Base-by-base conservation (phyloP, 2,329 filamentous ascomycete species). In the Botrytis fabae region DNA sequence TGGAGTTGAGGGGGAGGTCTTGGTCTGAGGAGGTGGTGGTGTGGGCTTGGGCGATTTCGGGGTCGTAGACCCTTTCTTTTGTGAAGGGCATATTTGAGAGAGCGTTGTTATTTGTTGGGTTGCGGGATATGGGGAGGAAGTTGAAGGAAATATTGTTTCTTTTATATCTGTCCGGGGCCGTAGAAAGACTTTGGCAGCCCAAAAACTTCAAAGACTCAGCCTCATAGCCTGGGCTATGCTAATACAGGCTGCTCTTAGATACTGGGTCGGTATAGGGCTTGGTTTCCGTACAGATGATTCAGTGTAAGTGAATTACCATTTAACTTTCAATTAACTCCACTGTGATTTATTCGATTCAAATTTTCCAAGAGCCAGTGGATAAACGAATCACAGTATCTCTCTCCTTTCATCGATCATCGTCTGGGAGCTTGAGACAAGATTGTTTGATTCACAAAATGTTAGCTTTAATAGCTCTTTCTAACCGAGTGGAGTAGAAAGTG, bases 1-100 rank as follows among this genome's bases (percentile, higher is more conserved):
- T 69, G 35, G 35, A 51, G 48, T n/a, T 22, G 35, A 57, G 25
- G 18, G 65, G 48, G 6, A 42, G 18, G 35, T 57, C 48, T 57
- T 69, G 65, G 5, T 69, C 65, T 1, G 65, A 69, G 18, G 65
- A 57, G 48, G 65, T 61, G 18, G 42, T 68, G 38, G 32, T 38
- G 28, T 38, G 69, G 73, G 20, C 73, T 62, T 70, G 69, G n/a
- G 48, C 65, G 48, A 69, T 69, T 69, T 69, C 65, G 12, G 65
- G 65, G 10, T 69, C 65, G n/a, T 69, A 69, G 35, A 18, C 38
- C 48, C 65, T 57, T 42, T 57, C 65, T 44, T 40, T 57, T n/a
- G 48, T 9, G 18, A 69, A 69, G 22, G 16, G 10, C 65, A 69
- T 69, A 10, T 42, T 68, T 44, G 48, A 44, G 16, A 14, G 25